Evolutionary conservation across 106 monocot genomes (phyloP).

Genomic region (Iris macrosiphon): DNA sequence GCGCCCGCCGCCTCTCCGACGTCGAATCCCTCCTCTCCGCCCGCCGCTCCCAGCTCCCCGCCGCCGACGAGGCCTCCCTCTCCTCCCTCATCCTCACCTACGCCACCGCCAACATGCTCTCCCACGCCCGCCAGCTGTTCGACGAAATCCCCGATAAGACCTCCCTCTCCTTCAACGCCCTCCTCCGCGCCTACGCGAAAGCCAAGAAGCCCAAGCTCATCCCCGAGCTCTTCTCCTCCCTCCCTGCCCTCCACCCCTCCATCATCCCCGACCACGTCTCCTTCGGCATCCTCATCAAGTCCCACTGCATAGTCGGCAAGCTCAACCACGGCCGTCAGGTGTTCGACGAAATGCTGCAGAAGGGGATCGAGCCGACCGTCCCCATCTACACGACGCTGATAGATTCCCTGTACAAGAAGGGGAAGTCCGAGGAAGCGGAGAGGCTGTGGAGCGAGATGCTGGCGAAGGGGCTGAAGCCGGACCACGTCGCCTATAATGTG

Average conservation of each 20-base stretch:
- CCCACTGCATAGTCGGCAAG: slow-evolving; percentile 22
- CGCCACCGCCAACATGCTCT: slow-evolving; percentile 39
- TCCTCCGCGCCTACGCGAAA: slow-evolving; percentile 50
- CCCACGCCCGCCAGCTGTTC: slow-evolving; percentile 44
- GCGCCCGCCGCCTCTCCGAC: slow-evolving; percentile 26
- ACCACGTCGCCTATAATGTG: slow-evolving; percentile 49
- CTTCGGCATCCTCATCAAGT: slow-evolving; percentile 37
- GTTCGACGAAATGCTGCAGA: slow-evolving; percentile 34
- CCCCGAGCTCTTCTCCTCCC: slow-evolving; percentile 38
- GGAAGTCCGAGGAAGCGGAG: slow-evolving; percentile 41
- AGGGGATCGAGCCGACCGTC: slow-evolving; percentile 8
- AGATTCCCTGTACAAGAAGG: slow-evolving; percentile 37
- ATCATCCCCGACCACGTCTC: slow-evolving; percentile 38
- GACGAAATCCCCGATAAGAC: slow-evolving; percentile 26
- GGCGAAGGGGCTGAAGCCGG: slow-evolving; percentile 43
- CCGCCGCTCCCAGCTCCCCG: not conserved
- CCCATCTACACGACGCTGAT: slow-evolving; percentile 40
- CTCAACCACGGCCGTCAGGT: slow-evolving; percentile 10
- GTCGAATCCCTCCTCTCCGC: slow-evolving; percentile 29
- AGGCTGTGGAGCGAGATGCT: slow-evolving; percentile 65
- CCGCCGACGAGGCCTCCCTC: slow-evolving; percentile 31
- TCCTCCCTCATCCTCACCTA: slow-evolving; percentile 47
- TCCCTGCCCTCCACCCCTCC: slow-evolving; percentile 29
- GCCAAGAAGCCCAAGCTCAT: slow-evolving; percentile 23
- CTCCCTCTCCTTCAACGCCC: slow-evolving; percentile 60